These are phyloP conservation scores for Hericium alpestre DNA, from an alignment of 768 basidiomycete species.

Conservation along the genomic window DNA sequence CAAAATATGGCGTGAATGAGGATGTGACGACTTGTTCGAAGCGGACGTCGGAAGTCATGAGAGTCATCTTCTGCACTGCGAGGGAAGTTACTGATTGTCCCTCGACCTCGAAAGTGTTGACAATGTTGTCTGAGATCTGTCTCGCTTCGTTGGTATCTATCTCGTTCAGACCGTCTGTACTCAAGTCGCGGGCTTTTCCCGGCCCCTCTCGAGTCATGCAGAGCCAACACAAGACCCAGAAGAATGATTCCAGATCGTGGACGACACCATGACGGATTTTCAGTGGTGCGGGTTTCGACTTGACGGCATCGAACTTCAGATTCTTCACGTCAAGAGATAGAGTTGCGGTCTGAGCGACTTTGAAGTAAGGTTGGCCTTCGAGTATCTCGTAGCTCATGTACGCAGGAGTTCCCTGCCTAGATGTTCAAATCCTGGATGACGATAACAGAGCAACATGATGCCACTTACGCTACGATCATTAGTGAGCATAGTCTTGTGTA, in stretches of 20 bases:
- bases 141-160: not conserved
- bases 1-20: not conserved
- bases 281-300: too few species aligned
- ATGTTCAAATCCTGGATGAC: not conserved
- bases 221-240: not conserved
- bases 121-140: not conserved
- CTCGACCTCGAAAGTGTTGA: not conserved
- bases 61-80: not conserved
- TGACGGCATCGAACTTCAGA: too few species aligned
- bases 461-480: not conserved
- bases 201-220: not conserved
- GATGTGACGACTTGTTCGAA: not conserved
- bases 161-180: not conserved
- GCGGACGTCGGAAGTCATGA: not conserved
- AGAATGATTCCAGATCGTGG: constrained; percentile 2
- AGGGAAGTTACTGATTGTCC: not conserved
- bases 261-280: not conserved
- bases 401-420: not conserved
- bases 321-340: too few species aligned
- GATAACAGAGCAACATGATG: not conserved
- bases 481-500: not conserved
- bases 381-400: not conserved
- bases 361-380: too few species aligned
- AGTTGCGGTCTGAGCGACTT: too few species aligned
- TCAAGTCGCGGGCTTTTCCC: not conserved